Base-by-base conservation (phyloP, 2,329 filamentous ascomycete species). In the Sporothrix globosa region DNA sequence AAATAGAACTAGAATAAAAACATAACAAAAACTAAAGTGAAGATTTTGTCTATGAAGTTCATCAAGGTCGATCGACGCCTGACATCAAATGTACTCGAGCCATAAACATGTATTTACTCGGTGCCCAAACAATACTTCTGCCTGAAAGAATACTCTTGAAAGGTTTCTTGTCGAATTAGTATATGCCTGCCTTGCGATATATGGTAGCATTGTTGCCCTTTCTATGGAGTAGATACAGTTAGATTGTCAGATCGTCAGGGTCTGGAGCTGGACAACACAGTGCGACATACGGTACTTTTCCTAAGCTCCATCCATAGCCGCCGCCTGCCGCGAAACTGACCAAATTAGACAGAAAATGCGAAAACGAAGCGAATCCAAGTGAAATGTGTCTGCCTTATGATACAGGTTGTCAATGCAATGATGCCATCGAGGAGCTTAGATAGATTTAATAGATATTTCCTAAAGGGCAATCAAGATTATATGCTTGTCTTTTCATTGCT, bases 1-100 rank as follows among this genome's bases (percentile, higher is more conserved):
- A 46, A 27, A 44, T 63, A 63, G 58, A 46, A 46, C 39, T 46
- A 44, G 58, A 63, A 63, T 46, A 63, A 63, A 61, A 63, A 63
- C 39, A 63, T 27, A 14, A 46, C 39, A 46, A 63, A 63, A 63
- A 9, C 39, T 1, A 30, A 54, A 2, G 24, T 14, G 4, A 30
- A 30, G 21, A 7, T 34, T 6, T 34, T 34, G 34, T 34, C 4
- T 34, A 21, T 21, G 50, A 24, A 3, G 2, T 14, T 46, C 13
- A 30, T 30, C 50, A 53, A 53, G 17, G 17, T 53, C 50, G 19
- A 53, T 10, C 21, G 21, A 27, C 10, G 34, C 34, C 56, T 4
- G 7, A 24, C 11, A 19, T 61, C 7, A 34, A 4, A 7, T 34
- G 34, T 9, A 34, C 34, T 34, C 3, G 34, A 34, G 34, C 34